These are phyloP conservation scores for Acacia pycnantha DNA, from an alignment of 331 rosid species.

Conservation along the genomic window DNA sequence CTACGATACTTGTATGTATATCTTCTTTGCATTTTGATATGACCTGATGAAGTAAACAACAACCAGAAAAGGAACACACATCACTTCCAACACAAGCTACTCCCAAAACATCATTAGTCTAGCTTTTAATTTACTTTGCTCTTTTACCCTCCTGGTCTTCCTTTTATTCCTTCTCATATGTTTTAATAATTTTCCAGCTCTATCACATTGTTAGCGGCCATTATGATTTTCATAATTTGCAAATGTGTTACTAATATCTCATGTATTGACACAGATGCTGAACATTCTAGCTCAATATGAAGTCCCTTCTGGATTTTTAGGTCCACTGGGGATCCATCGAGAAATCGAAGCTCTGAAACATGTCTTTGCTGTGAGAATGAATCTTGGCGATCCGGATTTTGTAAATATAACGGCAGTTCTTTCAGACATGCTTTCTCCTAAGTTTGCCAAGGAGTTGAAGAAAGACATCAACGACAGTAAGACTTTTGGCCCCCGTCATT, in stretches of 20 bases:
- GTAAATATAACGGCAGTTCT: slow-evolving; percentile 54
- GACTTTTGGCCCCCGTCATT: slow-evolving; percentile 65
- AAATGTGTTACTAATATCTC: slow-evolving; percentile 8
- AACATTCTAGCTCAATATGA: slow-evolving; percentile 70
- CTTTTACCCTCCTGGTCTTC: too few species aligned
- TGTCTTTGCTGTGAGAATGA: slow-evolving; percentile 70
- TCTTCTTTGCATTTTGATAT: slow-evolving; percentile 2
- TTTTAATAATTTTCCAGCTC: too few species aligned
- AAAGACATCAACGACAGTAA: slow-evolving; percentile 58
- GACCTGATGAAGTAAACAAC: background rate
- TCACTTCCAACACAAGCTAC: too few species aligned
- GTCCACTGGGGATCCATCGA: slow-evolving; percentile 72
- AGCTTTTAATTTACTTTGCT: too few species aligned
- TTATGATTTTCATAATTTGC: too few species aligned
- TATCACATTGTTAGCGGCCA: too few species aligned
- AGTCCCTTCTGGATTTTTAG: slow-evolving; percentile 58
- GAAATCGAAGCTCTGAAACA: slow-evolving; percentile 81
- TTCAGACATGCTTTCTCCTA: slow-evolving; percentile 74
- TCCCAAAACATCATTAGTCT: too few species aligned
- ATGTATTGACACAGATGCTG: slow-evolving; percentile 52
- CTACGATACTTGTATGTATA: slow-evolving; percentile 63
- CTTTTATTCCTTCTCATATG: too few species aligned
- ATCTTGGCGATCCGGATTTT: slow-evolving; percentile 85
- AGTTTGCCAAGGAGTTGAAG: slow-evolving; percentile 59
- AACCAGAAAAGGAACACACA: background rate